Conservation (phyloP, 768 basidiomycete genomes). For the Mycena chlorophos region DNA sequence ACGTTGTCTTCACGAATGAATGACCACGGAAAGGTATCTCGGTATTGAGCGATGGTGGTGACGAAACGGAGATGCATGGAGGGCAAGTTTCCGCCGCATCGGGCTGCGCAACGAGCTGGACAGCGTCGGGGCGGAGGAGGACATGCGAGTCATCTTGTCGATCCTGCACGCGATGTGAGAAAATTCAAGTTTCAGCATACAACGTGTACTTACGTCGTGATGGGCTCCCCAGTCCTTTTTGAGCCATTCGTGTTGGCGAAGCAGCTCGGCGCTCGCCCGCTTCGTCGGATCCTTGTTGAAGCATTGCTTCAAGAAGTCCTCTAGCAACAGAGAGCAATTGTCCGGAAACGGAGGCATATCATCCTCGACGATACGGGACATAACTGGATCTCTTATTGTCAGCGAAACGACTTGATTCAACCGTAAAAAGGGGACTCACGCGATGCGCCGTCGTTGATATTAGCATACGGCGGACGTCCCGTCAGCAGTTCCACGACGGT, state of each 20-base stretch:
- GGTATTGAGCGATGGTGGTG: constrained; percentile 39
- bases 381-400: constrained; percentile 51
- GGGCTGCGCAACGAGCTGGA: constrained; percentile 51
- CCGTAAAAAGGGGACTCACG: constrained; percentile 46
- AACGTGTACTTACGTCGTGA: constrained; percentile 52
- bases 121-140: constrained; percentile 72
- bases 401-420: constrained; percentile 11
- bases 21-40: constrained; percentile 71
- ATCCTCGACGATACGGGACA: constrained; percentile 98
- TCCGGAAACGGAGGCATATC: constrained; percentile 84
- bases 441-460: constrained; percentile 86
- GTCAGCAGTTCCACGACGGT: constrained; percentile 94
- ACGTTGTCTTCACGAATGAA: constrained; percentile 88
- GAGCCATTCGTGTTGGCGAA: constrained; percentile 93
- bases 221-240: constrained; percentile 76
- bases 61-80: constrained; percentile 41
- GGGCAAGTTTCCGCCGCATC: constrained; percentile 46
- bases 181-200: background rate
- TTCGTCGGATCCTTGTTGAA: constrained; percentile 84
- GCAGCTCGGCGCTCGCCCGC: constrained; percentile 80
- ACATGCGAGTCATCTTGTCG: constrained; percentile 96
- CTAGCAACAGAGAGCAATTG: constrained; percentile 70
- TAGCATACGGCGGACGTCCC: constrained; percentile 88
- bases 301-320: constrained; percentile 79
- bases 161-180: constrained; percentile 45